These are phyloP conservation scores for Myriosclerotinia scirpicola DNA, from an alignment of 2,329 filamentous ascomycete genomes.

Conservation along the genomic window DNA sequence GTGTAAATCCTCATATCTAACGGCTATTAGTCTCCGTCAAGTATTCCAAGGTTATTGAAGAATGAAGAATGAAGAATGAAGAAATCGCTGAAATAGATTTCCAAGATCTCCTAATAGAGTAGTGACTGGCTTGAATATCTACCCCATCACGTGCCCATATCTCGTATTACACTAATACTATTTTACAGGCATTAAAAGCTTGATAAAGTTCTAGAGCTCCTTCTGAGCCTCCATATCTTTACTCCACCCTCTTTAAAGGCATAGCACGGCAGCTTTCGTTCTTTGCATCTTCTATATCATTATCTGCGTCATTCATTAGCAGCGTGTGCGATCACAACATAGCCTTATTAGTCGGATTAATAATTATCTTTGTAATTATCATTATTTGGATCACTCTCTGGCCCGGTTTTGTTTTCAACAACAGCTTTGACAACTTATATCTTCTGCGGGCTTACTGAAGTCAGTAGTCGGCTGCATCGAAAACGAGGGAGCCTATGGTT, in stretches of 20 bases:
- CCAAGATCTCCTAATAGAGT: background rate
- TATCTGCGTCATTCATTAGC: background rate
- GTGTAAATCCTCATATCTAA: background rate
- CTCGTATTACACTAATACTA: background rate
- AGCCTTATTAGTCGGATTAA: background rate
- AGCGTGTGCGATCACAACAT: background rate
- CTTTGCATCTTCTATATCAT: background rate
- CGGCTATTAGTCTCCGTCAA: background rate
- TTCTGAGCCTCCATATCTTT: background rate
- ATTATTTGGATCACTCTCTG: background rate
- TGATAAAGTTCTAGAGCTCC: background rate
- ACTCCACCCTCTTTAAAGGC: background rate
- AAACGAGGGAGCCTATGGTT: background rate
- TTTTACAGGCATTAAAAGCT: background rate
- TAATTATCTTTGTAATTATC: background rate
- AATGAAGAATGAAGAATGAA: background rate
- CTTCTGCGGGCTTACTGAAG: slow-evolving; percentile 11
- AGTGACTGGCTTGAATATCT: background rate
- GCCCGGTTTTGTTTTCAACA: background rate
- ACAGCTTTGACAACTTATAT: slow-evolving; percentile 7
- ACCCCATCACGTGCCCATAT: too few species aligned
- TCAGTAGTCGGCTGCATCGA: background rate
- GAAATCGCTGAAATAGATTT: too few species aligned
- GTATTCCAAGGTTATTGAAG: background rate
- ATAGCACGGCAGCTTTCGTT: background rate